These are phyloP conservation scores for Gremmenia infestans DNA, from an alignment of 2,329 filamentous ascomycete genomes.

Conservation along the genomic window DNA sequence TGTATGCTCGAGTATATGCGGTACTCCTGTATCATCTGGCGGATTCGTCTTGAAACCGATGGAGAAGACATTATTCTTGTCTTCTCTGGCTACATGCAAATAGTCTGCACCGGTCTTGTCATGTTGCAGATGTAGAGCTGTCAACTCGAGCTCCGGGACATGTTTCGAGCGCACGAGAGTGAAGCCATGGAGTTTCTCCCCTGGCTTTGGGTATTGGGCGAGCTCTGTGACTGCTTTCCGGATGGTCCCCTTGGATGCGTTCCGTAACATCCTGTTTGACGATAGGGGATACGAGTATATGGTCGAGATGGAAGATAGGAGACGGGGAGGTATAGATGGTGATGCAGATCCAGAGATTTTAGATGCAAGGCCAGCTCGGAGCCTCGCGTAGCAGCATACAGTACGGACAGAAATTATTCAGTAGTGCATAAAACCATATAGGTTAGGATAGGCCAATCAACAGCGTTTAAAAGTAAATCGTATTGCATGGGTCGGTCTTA, in stretches of 20 bases:
- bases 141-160: constrained; percentile 89
- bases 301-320: not conserved
- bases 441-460: constrained; percentile 10
- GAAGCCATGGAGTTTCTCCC: constrained; percentile 89
- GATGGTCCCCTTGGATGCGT: constrained; percentile 42
- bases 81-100: constrained; percentile 88
- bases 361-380: not conserved
- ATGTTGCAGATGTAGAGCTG: constrained; percentile 83
- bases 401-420: not conserved
- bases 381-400: constrained; percentile 6
- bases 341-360: not conserved
- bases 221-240: constrained; percentile 69
- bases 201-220: constrained; percentile 68
- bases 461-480: not conserved
- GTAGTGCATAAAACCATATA: constrained; percentile 14
- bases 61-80: constrained; percentile 98
- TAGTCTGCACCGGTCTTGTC: constrained; percentile 96
- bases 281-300: not conserved
- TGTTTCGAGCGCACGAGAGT: constrained; percentile 84
- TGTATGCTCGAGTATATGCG: constrained; percentile 96
- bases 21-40: constrained; percentile 90
- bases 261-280: constrained; percentile 43
- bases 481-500: no score
- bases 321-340: not conserved
- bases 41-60: constrained; percentile 99